Evolutionary conservation across 371 early-diverging fungal genomes (phyloP), one percentile per base, ranked within the genome.

Genomic region (Lichtheimia ramosa): DNA sequence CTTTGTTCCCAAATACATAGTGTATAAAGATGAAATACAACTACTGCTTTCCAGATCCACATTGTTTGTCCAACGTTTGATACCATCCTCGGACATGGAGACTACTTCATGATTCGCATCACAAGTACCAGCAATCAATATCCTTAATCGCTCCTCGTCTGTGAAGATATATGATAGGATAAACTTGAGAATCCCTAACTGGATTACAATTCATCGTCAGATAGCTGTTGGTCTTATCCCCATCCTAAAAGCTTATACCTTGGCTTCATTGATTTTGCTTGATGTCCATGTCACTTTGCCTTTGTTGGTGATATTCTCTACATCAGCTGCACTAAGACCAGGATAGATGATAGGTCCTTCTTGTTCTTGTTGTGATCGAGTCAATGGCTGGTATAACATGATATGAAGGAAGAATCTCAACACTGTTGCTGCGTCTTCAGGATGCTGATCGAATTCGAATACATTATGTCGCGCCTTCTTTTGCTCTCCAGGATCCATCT

Each of bases 41-140:
- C 40, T 21, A 6, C 56, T 54, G 48, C 85, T 71, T 55, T 89
- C 89, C 56, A 91, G 66, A 68, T 91, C 84, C 6, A 88, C 87
- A 56, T 79, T 82, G 5, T 65, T 62, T 8, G 75, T 73, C 78
- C 78, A 78, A 18, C 83, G 71, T 50, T 83, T 80, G 48, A 92
- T 56, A 6, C 89, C 94, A 63, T 91, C 90, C 56, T 93, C 92
- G 34, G 89, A 86, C 25, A 82, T 81, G n/a, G 78, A 71, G 2
- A 79, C 64, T 1, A 89, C 83, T 50, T 90, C 86, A 62, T 88
- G 81, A 56, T 87, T 82, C 0, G 86, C 61, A 68, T 92, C 92
- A 51, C 83, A 83, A 1, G 84, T 69, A 40, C 86, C 90, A 13
- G 75, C 81, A 20, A 89, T 67, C 12, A 90, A 72, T 0, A 92